Base-by-base conservation (phyloP, 768 basidiomycete genomes). In the Rhizopogon rudus region DNA sequence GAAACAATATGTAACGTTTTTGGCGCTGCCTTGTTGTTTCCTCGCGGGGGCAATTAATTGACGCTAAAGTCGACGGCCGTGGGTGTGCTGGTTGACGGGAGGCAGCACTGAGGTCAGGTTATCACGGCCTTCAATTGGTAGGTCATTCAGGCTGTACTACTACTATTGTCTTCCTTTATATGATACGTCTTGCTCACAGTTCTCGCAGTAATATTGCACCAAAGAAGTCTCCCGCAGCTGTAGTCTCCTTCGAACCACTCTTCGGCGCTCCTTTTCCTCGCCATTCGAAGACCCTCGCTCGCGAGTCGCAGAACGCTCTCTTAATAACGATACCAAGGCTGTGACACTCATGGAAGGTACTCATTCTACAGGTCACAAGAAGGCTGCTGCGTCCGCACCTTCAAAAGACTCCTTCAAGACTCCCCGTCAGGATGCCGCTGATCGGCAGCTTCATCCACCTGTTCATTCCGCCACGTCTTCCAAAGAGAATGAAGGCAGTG, bases 381-480 rank as follows among this genome's bases (percentile, higher is more conserved):
- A 49, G 14, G 14, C 22, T 49, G 48, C 48, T 49, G 35, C 35
- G 48, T 37, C 48, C 35, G 8, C 48, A 37, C 35, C 48, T 49
- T 37, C 48, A 5, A 49, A 37, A 9, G 35, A 49, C 22, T 49
- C 48, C 35, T 37, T 25, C 14, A 37, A 10, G 35, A 16, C 48
- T 44, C 54, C 59, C 29, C 65, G 37, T 37, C 35, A 51, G 20
- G 14, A 49, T 49, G 48, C 51, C 17, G 14, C 20, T 49, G 48
- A 37, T 35, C 33, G 35, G 48, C 46, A 48, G 46, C 29, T 35
- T 17, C 7, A 12, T 22, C 48, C 48, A 37, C 35, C 33, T 14
- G 14, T 49, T 49, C 48, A 25, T 49, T 33, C 48, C 20, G 22
- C 33, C 20, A 35, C 35, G 10, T 16, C 35, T 49, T 49, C 33